phyloP scores from a whole-genome alignment of 805 yeast species.

The Pichia paraexigua region DNA sequence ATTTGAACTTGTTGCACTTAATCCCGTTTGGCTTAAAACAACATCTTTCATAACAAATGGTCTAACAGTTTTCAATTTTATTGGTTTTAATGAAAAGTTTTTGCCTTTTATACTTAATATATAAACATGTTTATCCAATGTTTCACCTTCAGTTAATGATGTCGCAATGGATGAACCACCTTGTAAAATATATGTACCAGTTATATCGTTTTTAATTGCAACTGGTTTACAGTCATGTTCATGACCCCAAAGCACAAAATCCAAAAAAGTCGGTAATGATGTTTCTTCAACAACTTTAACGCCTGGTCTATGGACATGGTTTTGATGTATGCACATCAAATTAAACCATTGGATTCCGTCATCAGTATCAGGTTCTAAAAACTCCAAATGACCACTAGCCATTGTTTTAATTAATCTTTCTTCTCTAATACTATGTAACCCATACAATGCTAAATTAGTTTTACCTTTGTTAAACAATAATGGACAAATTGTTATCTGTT shows the following conservation, averaged over 20 bases:
- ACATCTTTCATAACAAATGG: slow-evolving; percentile 75
- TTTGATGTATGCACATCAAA: slow-evolving; percentile 84
- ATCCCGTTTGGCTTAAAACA: slow-evolving; percentile 42
- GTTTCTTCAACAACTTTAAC: slow-evolving; percentile 81
- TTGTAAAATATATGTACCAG: slow-evolving; percentile 72
- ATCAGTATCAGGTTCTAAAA: slow-evolving; percentile 51
- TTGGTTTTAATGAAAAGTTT: slow-evolving; percentile 48
- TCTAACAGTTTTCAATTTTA: slow-evolving; percentile 62
- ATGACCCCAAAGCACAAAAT: slow-evolving; percentile 93
- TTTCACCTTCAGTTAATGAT: slow-evolving; percentile 78
- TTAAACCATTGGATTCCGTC: slow-evolving; percentile 69
- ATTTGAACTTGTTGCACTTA: slow-evolving; percentile 54
- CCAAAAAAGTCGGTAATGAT: slow-evolving; percentile 73
- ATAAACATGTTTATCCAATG: slow-evolving; percentile 65
- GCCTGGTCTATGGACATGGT: slow-evolving; percentile 72
- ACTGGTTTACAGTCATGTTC: slow-evolving; percentile 89
- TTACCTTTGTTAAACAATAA: slow-evolving; percentile 73
- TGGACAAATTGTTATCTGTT: slow-evolving; percentile 67
- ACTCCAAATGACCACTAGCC: slow-evolving; percentile 70
- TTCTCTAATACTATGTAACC: slow-evolving; percentile 82
- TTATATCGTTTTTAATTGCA: slow-evolving; percentile 49
- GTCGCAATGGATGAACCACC: slow-evolving; percentile 96
- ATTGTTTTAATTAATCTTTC: slow-evolving; percentile 80
- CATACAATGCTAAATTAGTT: slow-evolving; percentile 80
- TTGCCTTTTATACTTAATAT: slow-evolving; percentile 56